Evolutionary conservation across 768 basidiomycete species (phyloP).

Genomic region (Tulasnella sp.): DNA sequence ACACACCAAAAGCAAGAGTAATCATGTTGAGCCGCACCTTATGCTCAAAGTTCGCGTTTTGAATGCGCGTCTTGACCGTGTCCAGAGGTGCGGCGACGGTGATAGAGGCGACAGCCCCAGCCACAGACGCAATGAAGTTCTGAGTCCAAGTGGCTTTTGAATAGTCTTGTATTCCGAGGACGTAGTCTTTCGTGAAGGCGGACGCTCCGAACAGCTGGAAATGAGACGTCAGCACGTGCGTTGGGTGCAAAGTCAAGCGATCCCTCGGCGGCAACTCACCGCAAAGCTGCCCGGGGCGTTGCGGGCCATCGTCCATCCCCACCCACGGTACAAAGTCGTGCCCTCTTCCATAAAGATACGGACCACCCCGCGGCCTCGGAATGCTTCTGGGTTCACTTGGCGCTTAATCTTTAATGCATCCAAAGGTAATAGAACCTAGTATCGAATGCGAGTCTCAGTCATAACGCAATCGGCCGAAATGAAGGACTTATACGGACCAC

Average conservation of each 20-base stretch:
- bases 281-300: constrained; percentile 95
- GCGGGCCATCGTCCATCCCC: constrained; percentile 98
- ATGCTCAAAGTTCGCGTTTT: constrained; percentile 92
- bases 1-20: neutral
- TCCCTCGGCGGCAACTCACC: constrained; percentile 35
- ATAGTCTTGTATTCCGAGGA: constrained; percentile 81
- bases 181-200: constrained; percentile 85
- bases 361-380: constrained; percentile 84
- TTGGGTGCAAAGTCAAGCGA: neutral
- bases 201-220: constrained; percentile 93
- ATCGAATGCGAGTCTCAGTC: neutral
- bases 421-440: constrained; percentile 78
- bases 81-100: constrained; percentile 94
- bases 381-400: constrained; percentile 95
- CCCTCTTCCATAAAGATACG: constrained; percentile 90
- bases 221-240: neutral
- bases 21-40: constrained; percentile 38
- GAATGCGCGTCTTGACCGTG: constrained; percentile 92
- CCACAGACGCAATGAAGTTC: constrained; percentile 92
- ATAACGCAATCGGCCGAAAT: neutral
- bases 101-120: constrained; percentile 89
- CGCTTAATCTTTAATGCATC: constrained; percentile 98
- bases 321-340: constrained; percentile 83
- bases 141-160: constrained; percentile 92
- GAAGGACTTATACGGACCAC: constrained; percentile 42